These are phyloP conservation scores for Eruca vesicaria DNA, from an alignment of 441 rosid species.

Conservation along the genomic window DNA sequence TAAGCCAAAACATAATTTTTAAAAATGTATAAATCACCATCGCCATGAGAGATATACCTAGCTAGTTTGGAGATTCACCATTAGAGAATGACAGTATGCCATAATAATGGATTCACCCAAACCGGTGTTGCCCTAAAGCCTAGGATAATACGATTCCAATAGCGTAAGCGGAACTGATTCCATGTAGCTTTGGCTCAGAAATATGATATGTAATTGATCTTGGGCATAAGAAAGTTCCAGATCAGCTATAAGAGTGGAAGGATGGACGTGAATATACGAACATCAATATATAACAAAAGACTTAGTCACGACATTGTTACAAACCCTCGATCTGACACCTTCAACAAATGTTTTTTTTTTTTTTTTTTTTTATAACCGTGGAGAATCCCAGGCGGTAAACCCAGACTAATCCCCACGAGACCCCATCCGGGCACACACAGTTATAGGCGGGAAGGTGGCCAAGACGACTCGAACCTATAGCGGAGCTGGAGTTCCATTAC, in stretches of 20 bases:
- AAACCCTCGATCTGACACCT: background rate
- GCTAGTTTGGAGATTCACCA: background rate
- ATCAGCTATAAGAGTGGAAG: background rate
- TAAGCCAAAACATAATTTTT: background rate
- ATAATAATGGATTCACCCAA: background rate
- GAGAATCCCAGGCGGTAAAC: no score
- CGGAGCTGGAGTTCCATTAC: no score
- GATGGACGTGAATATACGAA: background rate
- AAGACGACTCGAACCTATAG: no score
- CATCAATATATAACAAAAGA: background rate
- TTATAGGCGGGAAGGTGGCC: no score
- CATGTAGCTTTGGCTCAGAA: background rate
- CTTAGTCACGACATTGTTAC: background rate
- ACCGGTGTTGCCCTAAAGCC: background rate
- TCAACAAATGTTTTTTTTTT: background rate
- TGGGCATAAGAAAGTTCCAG: background rate
- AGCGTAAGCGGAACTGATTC: background rate
- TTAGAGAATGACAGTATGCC: background rate
- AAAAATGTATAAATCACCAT: background rate
- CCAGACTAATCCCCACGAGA: no score
- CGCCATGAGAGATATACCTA: background rate
- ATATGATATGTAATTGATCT: background rate
- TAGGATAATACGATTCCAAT: background rate
- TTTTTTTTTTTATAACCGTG: no score
- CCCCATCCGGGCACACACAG: no score